Evolutionary conservation across 805 yeast species (phyloP).

Genomic region (Saturnispora ahearnii): DNA sequence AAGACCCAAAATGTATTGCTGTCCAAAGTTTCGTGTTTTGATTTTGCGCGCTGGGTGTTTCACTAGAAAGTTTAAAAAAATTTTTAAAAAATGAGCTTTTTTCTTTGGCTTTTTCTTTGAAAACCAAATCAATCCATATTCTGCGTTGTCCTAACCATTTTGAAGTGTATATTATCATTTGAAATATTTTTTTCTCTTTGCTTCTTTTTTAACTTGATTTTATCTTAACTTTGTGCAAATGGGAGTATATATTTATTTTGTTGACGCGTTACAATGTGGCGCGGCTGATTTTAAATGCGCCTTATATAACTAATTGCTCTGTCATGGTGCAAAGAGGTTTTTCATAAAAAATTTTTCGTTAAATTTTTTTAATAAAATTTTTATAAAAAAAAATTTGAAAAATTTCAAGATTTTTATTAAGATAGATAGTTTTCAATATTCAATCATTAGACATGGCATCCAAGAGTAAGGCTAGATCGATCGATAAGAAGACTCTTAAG

Average conservation of each 20-base stretch:
- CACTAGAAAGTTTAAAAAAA: not conserved
- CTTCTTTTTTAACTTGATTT: too few relatives aligned
- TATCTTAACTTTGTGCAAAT: too few relatives aligned
- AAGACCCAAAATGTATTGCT: not conserved
- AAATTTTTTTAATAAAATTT: not conserved
- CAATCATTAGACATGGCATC: constrained; percentile 2
- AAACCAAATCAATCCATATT: too few relatives aligned
- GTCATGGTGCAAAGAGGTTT: not conserved
- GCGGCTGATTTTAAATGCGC: too few relatives aligned
- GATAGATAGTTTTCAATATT: constrained; percentile 4
- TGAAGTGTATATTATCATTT: too few relatives aligned
- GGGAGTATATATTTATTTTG: too few relatives aligned
- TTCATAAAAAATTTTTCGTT: not conserved
- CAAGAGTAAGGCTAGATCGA: constrained; percentile 14
- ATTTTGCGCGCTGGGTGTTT: not conserved
- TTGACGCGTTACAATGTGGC: too few relatives aligned
- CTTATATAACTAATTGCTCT: not conserved
- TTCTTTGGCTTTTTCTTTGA: too few relatives aligned
- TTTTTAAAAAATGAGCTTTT: not conserved
- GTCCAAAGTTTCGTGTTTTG: constrained; percentile 5
- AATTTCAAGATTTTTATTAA: constrained; percentile 6
- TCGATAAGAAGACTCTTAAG: constrained; percentile 29
- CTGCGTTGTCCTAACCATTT: too few relatives aligned
- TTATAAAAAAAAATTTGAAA: constrained; percentile 1
- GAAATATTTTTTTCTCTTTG: too few relatives aligned